Base-by-base conservation (phyloP, 768 basidiomycete genomes). In the Boletus vinaceobasis region DNA sequence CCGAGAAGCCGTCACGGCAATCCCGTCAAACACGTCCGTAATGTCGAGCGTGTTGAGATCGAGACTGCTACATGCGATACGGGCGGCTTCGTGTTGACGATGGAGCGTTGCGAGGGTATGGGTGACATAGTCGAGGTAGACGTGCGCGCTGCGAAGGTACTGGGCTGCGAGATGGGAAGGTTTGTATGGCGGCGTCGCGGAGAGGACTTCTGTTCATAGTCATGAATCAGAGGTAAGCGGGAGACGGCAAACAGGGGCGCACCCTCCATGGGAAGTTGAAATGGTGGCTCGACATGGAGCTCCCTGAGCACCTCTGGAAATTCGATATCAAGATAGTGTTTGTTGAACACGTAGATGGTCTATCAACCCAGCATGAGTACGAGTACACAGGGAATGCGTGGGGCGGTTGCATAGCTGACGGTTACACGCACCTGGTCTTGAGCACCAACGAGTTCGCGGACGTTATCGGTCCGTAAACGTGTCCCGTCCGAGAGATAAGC, bases 311-410 rank as follows among this genome's bases (percentile, higher is more conserved):
- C 84, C 40, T 86, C 79, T 2, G 85, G 81, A 29, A 87, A 52
- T 47, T 87, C 83, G 42, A 83, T 75, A 58, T 90, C 88, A 36
- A 93, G 78, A 62, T 87, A 88, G 63, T 81, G 75, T 64, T 90
- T 90, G 72, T 92, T 93, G 73, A 89, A 93, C 6, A 93, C 87
- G 63, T 82, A 93, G 56, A 93, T 86, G 7, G 83, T 78, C 90
- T 82, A 26, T 39, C 15, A 21, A 37, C 26, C 3, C n/a, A 21
- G 14, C 75, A 50, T 52, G 43, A 62, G 45, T 15, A 54, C 45
- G 13, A 43, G n/a, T 29, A 35, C 14, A 32, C 21, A 8, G 33
- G 10, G 13, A 56, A 32, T 8, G 23, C 10, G 29, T 33, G 36
- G 39, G 8, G 29, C 2, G 32, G 7, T 29, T 5, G 36, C 10